Evolutionary conservation across 306 rosid species (phyloP).

Genomic region (Begonia masoniana): DNA sequence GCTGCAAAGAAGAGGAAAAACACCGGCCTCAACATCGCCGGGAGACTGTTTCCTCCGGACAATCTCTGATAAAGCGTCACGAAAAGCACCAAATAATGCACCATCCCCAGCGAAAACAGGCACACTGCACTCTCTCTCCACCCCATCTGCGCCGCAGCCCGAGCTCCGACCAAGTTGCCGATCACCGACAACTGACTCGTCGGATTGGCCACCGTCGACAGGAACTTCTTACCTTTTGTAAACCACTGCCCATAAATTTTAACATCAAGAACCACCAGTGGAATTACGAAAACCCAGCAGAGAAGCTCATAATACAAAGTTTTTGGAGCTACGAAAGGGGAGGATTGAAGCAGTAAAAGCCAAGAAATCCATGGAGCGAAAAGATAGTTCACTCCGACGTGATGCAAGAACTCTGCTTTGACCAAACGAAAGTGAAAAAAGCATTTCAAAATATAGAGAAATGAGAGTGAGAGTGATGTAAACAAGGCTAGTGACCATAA

Average conservation of each 20-base stretch:
- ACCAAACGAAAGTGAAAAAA: conserved; percentile 8
- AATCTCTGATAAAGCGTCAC: conserved; percentile 12
- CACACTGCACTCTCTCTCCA: conserved; percentile 10
- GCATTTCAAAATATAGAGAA: conserved; percentile 6
- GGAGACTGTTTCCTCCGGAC: conserved; percentile 10
- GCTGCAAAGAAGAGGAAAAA: conserved; percentile 14
- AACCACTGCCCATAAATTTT: conserved; percentile 14
- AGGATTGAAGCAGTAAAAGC: conserved; percentile 15
- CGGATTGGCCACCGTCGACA: conserved; percentile 9
- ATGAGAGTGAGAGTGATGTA: neutral
- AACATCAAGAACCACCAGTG: conserved; percentile 11
- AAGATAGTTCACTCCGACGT: conserved; percentile 10
- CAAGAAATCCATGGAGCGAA: conserved; percentile 14
- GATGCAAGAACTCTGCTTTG: conserved; percentile 10
- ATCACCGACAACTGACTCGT: conserved; percentile 14
- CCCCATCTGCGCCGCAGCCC: conserved; percentile 13
- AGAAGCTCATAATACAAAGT: conserved; percentile 1
- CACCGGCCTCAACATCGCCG: conserved; percentile 10
- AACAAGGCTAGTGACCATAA: conserved; percentile 9
- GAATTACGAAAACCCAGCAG: conserved; percentile 10
- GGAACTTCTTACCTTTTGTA: conserved; percentile 10
- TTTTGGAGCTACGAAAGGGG: conserved; percentile 1
- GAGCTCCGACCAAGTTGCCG: conserved; percentile 14
- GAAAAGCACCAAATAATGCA: conserved; percentile 12
- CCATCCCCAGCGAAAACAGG: conserved; percentile 13